phyloP scores from a whole-genome alignment of 345 rosid genomes.

The Aurinia saxatilis region DNA sequence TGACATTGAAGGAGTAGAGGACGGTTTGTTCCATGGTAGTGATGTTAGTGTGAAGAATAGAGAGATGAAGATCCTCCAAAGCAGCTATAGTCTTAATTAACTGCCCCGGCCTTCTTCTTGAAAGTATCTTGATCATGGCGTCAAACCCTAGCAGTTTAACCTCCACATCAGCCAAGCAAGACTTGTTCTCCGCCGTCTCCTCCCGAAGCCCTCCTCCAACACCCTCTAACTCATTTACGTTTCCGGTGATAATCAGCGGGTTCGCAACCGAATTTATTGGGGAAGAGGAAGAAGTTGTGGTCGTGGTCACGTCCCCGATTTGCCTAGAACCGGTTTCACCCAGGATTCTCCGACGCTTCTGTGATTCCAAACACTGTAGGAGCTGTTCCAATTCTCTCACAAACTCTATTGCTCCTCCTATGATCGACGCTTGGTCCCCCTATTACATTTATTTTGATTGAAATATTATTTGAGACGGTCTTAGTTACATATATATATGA shows the following conservation, averaged over 20 bases:
- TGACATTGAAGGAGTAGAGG: conserved; percentile 88
- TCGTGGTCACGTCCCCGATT: conserved; percentile 29
- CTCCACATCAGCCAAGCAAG: conserved; percentile 79
- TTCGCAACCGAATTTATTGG: conserved; percentile 12
- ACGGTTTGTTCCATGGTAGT: conserved; percentile 96
- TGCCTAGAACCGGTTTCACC: conserved; percentile 41
- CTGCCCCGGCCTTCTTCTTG: conserved; percentile 89
- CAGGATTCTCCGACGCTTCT: conserved; percentile 56
- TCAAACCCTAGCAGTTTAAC: conserved; percentile 90
- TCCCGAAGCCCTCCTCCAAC: conserved; percentile 32
- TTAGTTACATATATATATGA: not conserved
- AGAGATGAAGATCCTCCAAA: conserved; percentile 87
- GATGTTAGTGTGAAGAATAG: conserved; percentile 82
- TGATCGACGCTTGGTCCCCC: conserved; percentile 99
- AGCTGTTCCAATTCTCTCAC: conserved; percentile 94
- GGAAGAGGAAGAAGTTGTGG: conserved; percentile 32
- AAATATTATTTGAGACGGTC: not conserved
- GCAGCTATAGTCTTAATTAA: conserved; percentile 77
- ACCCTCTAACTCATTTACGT: conserved; percentile 13
- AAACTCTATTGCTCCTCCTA: conserved; percentile 94
- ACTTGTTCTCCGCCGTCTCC: conserved; percentile 84
- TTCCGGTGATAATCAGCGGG: conserved; percentile 14
- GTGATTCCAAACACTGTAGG: conserved; percentile 84
- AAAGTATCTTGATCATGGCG: conserved; percentile 88
- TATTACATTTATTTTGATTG: not conserved